Percentiles rank a stretch among this genome's conserved stretches.
Conservation (phyloP, 495 filamentous ascomycete species). For the Penicillium tannophilum region DNA sequence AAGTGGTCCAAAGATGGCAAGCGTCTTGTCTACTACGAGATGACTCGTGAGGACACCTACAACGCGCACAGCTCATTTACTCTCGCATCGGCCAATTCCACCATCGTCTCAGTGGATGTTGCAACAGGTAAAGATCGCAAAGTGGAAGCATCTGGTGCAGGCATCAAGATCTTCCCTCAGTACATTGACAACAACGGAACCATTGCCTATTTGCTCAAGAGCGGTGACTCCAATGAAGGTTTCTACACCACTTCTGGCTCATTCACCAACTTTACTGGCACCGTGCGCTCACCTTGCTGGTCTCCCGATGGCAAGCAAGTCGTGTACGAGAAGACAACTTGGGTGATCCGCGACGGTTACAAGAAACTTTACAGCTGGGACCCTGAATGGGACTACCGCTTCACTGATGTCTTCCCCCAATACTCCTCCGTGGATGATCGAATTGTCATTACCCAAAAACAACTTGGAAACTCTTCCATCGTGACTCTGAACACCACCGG, state of each 20-base stretch:
- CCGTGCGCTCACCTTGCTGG: conserved; percentile 31
- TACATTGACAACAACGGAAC: conserved; percentile 10
- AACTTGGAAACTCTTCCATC: conserved; percentile 33
- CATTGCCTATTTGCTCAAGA: conserved; percentile 32
- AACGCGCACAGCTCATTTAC: conserved; percentile 30
- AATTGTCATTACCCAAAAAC: conserved; percentile 30
- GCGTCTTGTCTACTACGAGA: conserved; percentile 33
- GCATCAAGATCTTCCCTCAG: conserved; percentile 25
- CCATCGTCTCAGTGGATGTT: conserved; percentile 29
- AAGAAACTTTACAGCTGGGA: conserved; percentile 37
- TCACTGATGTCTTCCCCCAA: conserved; percentile 39
- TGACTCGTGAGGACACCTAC: conserved; percentile 30
- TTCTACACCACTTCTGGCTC: conserved; percentile 25
- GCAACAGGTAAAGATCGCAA: conserved; percentile 22
- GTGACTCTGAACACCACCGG: conserved; percentile 20
- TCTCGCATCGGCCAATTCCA: conserved; percentile 19
- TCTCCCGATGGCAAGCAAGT: conserved; percentile 30
- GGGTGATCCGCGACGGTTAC: conserved; percentile 26
- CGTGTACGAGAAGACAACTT: conserved; percentile 32
- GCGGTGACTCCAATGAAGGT: conserved; percentile 17
- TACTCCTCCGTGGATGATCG: conserved; percentile 18
- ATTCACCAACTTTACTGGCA: conserved; percentile 18
- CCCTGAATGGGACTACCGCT: conserved; percentile 37
- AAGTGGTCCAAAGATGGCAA: conserved; percentile 33
- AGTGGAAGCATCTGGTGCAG: conserved; percentile 18